Evolutionary conservation across 495 filamentous ascomycete genomes (phyloP).

Genomic region (Filosporella fistucella): DNA sequence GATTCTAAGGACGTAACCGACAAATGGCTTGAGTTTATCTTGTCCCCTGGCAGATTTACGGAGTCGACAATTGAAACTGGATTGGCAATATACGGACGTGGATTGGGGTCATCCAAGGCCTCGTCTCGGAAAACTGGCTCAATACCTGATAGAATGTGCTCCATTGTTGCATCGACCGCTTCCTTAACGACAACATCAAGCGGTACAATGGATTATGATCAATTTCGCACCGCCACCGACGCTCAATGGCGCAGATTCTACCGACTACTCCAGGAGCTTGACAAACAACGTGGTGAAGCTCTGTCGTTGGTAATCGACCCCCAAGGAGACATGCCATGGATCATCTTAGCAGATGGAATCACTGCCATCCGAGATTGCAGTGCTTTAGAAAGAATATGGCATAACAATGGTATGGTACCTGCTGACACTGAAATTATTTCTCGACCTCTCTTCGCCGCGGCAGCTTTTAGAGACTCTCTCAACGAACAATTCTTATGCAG

Average conservation of each 20-base stretch:
- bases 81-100: conserved; percentile 66
- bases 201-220: conserved; percentile 66
- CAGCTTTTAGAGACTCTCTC: conserved; percentile 40
- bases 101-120: conserved; percentile 38
- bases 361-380: conserved; percentile 76
- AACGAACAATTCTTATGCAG: conserved; percentile 56
- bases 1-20: conserved; percentile 62
- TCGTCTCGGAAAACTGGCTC: conserved; percentile 37
- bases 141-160: conserved; percentile 65
- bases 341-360: conserved; percentile 73
- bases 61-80: conserved; percentile 77
- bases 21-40: conserved; percentile 69
- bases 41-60: conserved; percentile 76
- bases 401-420: conserved; percentile 37
- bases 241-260: conserved; percentile 89
- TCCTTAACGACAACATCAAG: conserved; percentile 53
- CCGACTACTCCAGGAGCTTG: conserved; percentile 77
- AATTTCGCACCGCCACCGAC: conserved; percentile 65
- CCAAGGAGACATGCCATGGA: conserved; percentile 69
- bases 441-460: conserved; percentile 17
- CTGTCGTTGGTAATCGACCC: conserved; percentile 71
- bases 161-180: conserved; percentile 60
- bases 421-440: conserved; percentile 8
- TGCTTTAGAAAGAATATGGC: conserved; percentile 62
- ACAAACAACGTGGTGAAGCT: conserved; percentile 76